Evolutionary conservation across 805 yeast species (phyloP).

Genomic region (Candida awuae): DNA sequence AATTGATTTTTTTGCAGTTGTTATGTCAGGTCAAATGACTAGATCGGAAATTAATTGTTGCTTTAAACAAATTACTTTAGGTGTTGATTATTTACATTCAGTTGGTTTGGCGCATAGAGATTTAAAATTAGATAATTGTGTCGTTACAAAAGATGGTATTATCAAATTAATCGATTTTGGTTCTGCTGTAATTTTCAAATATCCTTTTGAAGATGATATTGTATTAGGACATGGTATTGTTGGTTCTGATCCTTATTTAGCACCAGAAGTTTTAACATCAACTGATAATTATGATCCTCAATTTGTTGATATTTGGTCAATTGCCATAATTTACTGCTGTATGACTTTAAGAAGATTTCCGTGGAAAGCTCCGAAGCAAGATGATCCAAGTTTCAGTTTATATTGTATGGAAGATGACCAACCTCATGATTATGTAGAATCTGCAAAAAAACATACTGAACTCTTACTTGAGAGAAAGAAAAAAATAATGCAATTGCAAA

Average conservation of each 20-base stretch:
- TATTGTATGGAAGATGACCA: constrained; percentile 62
- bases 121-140: constrained; percentile 77
- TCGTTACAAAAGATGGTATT: constrained; percentile 63
- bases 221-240: constrained; percentile 68
- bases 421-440: constrained; percentile 65
- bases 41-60: constrained; percentile 79
- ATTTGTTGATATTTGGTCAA: constrained; percentile 76
- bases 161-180: constrained; percentile 79
- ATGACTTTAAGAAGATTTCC: constrained; percentile 82
- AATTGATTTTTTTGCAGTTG: constrained; percentile 76
- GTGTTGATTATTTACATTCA: constrained; percentile 65
- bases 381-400: constrained; percentile 63
- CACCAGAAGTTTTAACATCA: constrained; percentile 63
- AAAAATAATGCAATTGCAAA: constrained; percentile 31
- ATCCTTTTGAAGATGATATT: constrained; percentile 56
- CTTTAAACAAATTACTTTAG: constrained; percentile 63
- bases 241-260: constrained; percentile 81
- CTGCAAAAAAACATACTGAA: constrained; percentile 65
- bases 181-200: constrained; percentile 72
- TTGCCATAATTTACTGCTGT: constrained; percentile 79
- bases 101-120: constrained; percentile 81
- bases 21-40: constrained; percentile 78
- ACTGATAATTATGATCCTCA: constrained; percentile 62
- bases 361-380: constrained; percentile 70
- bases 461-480: constrained; percentile 51